These are phyloP conservation scores for Aphanoascus verrucosus DNA, from an alignment of 2,329 filamentous ascomycete species.

Conservation along the genomic window DNA sequence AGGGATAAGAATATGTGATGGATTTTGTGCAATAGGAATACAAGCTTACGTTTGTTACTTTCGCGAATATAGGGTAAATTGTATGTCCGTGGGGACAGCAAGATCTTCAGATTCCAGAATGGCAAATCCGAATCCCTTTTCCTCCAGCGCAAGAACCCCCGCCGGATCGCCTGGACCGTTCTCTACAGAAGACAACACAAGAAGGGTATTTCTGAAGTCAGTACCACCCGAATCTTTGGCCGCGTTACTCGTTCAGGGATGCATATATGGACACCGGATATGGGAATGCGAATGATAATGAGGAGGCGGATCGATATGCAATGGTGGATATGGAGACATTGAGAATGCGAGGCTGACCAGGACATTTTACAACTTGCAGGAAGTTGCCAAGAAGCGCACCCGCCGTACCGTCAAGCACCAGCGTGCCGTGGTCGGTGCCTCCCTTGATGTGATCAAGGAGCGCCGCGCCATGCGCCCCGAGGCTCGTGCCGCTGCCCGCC, in stretches of 20 bases:
- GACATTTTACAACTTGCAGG: constrained; percentile 48
- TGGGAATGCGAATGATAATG: constrained; percentile 9
- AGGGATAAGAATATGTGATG: constrained; percentile 6
- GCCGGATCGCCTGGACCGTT: constrained; percentile 96
- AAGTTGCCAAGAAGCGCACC: constrained; percentile 99
- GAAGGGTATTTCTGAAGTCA: constrained; percentile 99
- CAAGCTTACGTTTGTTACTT: constrained; percentile 18
- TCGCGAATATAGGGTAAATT: constrained; percentile 72
- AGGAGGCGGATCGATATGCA: not conserved
- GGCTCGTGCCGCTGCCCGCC: constrained; percentile 83
- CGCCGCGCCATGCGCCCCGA: constrained; percentile 89
- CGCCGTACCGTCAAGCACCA: constrained; percentile 97
- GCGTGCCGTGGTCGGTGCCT: constrained; percentile 97
- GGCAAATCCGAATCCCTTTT: constrained; percentile 99
- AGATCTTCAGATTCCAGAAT: constrained; percentile 99
- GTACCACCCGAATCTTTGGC: constrained; percentile 26
- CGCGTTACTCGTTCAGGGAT: not conserved
- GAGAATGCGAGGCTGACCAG: constrained; percentile 1
- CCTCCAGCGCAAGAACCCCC: constrained; percentile 99
- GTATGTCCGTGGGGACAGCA: constrained; percentile 99
- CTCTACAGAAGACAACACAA: constrained; percentile 98
- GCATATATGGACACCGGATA: not conserved
- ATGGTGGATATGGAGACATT: not conserved
- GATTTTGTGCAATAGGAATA: not conserved
- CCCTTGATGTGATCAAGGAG: constrained; percentile 99